Conservation (phyloP, 2,329 filamentous ascomycete species). For the Aspergillus neoniger region DNA sequence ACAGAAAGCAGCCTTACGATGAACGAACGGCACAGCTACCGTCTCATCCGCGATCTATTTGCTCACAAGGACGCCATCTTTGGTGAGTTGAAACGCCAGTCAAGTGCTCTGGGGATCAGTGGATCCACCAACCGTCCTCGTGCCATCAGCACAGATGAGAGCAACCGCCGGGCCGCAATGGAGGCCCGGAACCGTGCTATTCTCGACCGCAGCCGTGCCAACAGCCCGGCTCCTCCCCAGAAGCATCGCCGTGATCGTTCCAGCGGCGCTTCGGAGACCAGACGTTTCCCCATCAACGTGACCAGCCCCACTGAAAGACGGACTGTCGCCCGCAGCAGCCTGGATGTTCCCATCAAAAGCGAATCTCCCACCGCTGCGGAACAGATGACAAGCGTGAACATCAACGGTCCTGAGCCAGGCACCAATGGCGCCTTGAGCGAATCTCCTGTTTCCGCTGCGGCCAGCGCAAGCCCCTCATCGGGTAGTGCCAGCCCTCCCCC, state of each 20-base stretch:
- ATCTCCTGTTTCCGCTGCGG: slow-evolving; percentile 29
- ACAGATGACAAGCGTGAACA: slow-evolving; percentile 29
- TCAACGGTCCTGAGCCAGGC: slow-evolving; percentile 30
- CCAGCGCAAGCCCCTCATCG: slow-evolving; percentile 28
- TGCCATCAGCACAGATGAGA: slow-evolving; percentile 92
- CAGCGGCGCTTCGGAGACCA: slow-evolving; percentile 68
- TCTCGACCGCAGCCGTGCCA: slow-evolving; percentile 69
- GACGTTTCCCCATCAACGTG: slow-evolving; percentile 80
- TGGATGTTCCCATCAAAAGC: slow-evolving; percentile 75
- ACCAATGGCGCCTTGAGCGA: slow-evolving; percentile 47
- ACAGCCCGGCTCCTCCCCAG: slow-evolving; percentile 60
- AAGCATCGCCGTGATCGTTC: slow-evolving; percentile 79
- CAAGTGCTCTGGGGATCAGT: slow-evolving; percentile 48
- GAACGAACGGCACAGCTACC: slow-evolving; percentile 91
- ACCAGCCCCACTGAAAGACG: slow-evolving; percentile 57
- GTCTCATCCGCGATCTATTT: slow-evolving; percentile 88
- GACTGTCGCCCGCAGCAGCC: slow-evolving; percentile 63
- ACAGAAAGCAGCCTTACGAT: slow-evolving; percentile 87
- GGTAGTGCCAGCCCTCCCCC: slow-evolving; percentile 33
- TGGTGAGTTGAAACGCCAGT: slow-evolving; percentile 82
- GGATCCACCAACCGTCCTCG: slow-evolving; percentile 67
- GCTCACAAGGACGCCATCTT: slow-evolving; percentile 94
- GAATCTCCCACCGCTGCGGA: slow-evolving; percentile 45
- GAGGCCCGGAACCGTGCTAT: slow-evolving; percentile 87
- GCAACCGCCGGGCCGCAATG: slow-evolving; percentile 88